A percentile compares a stretch with the other conserved stretches of the same genome.
Conservation (phyloP, 2,329 filamentous ascomycete genomes). For the Apiospora aurea region DNA sequence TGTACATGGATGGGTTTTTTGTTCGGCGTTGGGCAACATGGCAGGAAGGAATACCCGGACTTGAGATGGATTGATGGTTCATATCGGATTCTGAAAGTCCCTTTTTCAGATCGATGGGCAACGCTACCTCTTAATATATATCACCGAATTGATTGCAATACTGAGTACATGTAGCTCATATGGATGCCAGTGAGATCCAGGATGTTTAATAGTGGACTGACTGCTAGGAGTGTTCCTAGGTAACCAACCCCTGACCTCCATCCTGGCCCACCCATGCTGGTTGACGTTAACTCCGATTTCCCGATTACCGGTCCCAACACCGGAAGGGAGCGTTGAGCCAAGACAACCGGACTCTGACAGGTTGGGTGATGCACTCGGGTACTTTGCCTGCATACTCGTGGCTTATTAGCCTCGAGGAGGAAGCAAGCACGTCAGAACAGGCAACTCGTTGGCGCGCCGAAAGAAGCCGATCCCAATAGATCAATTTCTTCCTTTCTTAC, state of each 20-base stretch:
- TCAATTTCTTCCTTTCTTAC: constrained; percentile 2
- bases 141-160: not conserved
- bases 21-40: constrained; percentile 16
- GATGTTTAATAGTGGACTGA: not conserved
- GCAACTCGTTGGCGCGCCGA: not conserved
- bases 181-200: no score
- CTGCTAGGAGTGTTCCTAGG: not conserved
- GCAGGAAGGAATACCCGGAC: constrained; percentile 11
- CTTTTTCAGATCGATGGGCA: not conserved
- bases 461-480: constrained; percentile 4
- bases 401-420: not conserved
- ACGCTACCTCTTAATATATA: not conserved
- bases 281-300: not conserved
- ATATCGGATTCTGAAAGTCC: not conserved
- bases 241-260: not conserved
- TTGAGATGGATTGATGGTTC: constrained; percentile 1
- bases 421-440: not conserved
- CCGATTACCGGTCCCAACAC: constrained; percentile 7
- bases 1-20: not conserved
- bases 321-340: constrained; percentile 16
- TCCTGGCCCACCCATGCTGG: not conserved
- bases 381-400: not conserved
- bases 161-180: no score
- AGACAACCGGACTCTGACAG: not conserved
- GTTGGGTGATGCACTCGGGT: not conserved